Percentiles rank a stretch among this genome's conserved stretches.
Conservation (phyloP, 2,329 filamentous ascomycete genomes). For the Hymenoscyphus repandus region DNA sequence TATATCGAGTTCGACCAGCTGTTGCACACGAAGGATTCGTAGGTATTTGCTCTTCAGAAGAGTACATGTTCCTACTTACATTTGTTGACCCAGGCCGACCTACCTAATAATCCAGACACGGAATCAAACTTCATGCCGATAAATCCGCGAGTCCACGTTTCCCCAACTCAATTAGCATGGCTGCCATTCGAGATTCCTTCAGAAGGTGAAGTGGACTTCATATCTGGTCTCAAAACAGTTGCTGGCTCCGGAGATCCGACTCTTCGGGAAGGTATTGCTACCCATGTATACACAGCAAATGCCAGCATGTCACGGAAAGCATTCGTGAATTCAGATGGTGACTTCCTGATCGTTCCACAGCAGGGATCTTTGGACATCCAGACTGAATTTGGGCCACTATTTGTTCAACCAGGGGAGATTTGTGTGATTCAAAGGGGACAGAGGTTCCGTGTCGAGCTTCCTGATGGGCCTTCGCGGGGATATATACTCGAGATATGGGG, state of each 20-base stretch:
- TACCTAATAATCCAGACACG: constrained; percentile 31
- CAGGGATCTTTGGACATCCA: constrained; percentile 54
- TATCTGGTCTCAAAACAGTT: constrained; percentile 44
- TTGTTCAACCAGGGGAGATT: constrained; percentile 60
- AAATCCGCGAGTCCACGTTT: constrained; percentile 41
- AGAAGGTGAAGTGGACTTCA: constrained; percentile 34
- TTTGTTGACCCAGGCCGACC: constrained; percentile 28
- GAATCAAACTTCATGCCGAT: constrained; percentile 41
- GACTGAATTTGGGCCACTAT: constrained; percentile 46
- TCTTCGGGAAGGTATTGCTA: constrained; percentile 42
- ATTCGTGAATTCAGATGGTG: constrained; percentile 56
- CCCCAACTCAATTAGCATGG: constrained; percentile 44
- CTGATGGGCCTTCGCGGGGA: constrained; percentile 52
- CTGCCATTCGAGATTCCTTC: constrained; percentile 36
- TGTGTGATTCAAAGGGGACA: constrained; percentile 60
- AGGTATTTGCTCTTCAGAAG: constrained; percentile 22
- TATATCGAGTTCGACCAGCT: constrained; percentile 40
- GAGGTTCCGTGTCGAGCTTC: constrained; percentile 54
- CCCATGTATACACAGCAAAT: constrained; percentile 45
- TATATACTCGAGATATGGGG: constrained; percentile 61
- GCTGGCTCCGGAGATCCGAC: constrained; percentile 46
- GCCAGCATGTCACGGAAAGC: constrained; percentile 41
- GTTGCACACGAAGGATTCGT: constrained; percentile 34
- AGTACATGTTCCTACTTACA: constrained; percentile 11
- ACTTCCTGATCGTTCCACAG: constrained; percentile 60